Base-by-base conservation (phyloP, 2,329 filamentous ascomycete genomes). In the Penicillium verrucosum region DNA sequence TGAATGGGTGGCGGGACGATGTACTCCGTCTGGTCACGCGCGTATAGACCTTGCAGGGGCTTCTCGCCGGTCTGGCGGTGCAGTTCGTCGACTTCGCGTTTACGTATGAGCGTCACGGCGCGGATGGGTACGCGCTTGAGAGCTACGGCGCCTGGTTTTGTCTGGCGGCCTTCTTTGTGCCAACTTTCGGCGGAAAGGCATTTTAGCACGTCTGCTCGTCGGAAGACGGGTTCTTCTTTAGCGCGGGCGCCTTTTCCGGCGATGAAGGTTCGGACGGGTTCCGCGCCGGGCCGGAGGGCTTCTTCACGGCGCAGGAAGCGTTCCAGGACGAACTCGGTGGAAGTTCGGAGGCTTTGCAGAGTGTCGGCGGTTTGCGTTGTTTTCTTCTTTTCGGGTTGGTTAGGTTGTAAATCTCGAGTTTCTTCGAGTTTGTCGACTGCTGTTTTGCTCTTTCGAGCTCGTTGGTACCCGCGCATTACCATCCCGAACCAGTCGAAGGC, bases 131-230 rank as follows among this genome's bases (percentile, higher is more conserved):
- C 94, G 41, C 84, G 82, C 72, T 99, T 99, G 58, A 97, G 76
- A 0, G 94, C 90, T 47, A 85, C 77, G 62, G 89, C 86, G 3
- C 89, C 91, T 0, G 80, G 69, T 27, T 84, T 82, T 3, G 94
- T 86, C 27, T 86, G 88, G 11, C 93, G 85, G 0, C 94, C 94
- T 78, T 97, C 93, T 71, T 97, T 97, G 71, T 97, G 94, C 94
- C 94, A 99, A 1, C 90, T 96, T 71, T 99, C 94, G 1, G 89
- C 89, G 29, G 90, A 95, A 73, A 96, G 92, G 71, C 95, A 96
- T 38, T 83, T 81, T 2, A 92, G 85, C 0, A 97, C 85, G 63
- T 97, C 92, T 51, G 84, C 82, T 34, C 93, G 86, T 0, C 82
- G 82, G 69, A 86, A 97, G 0, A 97, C 91, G 1, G 90, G 86